phyloP scores from a whole-genome alignment of 1,139 yeast genomes.

The Ashbya aceris region DNA sequence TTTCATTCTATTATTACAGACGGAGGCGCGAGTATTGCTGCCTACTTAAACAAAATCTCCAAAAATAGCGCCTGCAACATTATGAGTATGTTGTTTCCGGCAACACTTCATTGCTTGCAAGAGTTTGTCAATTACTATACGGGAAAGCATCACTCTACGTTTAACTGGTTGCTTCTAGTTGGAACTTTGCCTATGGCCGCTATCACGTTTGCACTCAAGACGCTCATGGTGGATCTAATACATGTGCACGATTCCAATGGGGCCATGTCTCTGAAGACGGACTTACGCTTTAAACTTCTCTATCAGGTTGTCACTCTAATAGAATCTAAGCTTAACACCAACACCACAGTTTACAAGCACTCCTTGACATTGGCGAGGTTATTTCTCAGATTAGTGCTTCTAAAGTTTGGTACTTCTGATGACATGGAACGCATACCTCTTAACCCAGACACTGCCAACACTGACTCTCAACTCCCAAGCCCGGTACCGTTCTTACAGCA shows the following conservation, averaged over 20 bases:
- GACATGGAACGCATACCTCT: not conserved
- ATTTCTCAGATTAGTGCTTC: slow-evolving; percentile 24
- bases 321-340: slow-evolving; percentile 26
- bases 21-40: too few species aligned
- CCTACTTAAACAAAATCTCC: too few species aligned
- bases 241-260: slow-evolving; percentile 12
- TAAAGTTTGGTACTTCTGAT: slow-evolving; percentile 15
- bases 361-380: slow-evolving; percentile 27
- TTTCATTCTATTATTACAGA: too few species aligned
- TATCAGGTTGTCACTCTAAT: slow-evolving; percentile 27
- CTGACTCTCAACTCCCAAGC: too few species aligned
- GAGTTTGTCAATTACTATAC: slow-evolving; percentile 35
- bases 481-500: too few species aligned
- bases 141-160: slow-evolving; percentile 30
- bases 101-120: slow-evolving; percentile 48
- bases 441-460: not conserved
- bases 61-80: too few species aligned
- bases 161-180: slow-evolving; percentile 48
- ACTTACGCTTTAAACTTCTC: slow-evolving; percentile 24
- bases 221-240: slow-evolving; percentile 45
- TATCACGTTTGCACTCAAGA: slow-evolving; percentile 44
- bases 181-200: slow-evolving; percentile 53
- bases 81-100: slow-evolving; percentile 43
- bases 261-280: slow-evolving; percentile 22
- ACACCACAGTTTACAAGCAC: slow-evolving; percentile 26